Percentiles rank a stretch among this genome's conserved stretches.
These are phyloP conservation scores for Rauvolfia tetraphylla DNA, from an alignment of 257 asterid genomes.

Conservation along the genomic window DNA sequence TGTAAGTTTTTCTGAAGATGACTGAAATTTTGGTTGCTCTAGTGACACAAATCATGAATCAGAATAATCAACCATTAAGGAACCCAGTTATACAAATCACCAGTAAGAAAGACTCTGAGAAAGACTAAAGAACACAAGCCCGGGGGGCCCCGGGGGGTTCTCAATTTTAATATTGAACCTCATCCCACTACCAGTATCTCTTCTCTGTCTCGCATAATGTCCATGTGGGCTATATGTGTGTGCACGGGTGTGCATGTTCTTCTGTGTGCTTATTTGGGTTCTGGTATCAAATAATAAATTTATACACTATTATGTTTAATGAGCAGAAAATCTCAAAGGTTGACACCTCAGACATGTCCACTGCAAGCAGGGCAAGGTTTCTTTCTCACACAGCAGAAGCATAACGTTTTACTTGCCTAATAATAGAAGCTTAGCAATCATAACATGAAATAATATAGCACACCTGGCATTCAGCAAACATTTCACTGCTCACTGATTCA, in stretches of 20 bases:
- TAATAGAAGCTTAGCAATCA: not conserved
- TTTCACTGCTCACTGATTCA: slow-evolving; percentile 82
- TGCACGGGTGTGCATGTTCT: not conserved
- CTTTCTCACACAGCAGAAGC: not conserved
- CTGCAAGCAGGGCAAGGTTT: not conserved
- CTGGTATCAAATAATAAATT: not conserved
- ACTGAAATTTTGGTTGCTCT: not conserved
- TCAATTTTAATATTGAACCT: not conserved
- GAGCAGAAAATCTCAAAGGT: not conserved
- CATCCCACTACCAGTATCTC: not conserved
- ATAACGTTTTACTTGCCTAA: not conserved
- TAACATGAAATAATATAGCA: not conserved
- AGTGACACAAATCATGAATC: not conserved
- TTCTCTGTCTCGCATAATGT: not conserved
- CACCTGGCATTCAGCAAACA: slow-evolving; percentile 98
- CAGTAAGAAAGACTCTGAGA: not conserved
- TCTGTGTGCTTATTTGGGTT: not conserved
- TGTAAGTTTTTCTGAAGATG: not conserved
- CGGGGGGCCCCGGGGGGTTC: too few species aligned
- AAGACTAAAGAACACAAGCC: too few species aligned
- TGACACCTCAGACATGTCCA: not conserved
- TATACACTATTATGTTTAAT: not conserved
- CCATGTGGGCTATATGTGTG: not conserved
- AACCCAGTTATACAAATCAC: not conserved
- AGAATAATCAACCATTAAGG: not conserved